Conservation (phyloP, 1,284 basidiomycete species). For the Trametes versicolor region DNA sequence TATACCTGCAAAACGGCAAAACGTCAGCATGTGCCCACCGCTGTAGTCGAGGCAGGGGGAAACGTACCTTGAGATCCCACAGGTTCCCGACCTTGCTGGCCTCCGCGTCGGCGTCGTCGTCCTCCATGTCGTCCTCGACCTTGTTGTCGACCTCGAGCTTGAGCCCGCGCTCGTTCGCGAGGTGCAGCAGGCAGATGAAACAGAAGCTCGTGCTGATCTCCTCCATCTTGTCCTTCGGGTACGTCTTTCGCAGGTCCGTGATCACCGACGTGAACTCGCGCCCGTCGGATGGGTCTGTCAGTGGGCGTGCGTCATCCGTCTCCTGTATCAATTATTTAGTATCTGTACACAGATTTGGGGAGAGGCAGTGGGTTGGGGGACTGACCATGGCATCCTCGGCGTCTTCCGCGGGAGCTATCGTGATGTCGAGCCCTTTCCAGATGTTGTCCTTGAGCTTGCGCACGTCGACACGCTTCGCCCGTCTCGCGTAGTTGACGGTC, state of each 20-base stretch:
- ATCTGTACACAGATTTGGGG: neutral
- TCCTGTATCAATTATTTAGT: constrained; percentile 51
- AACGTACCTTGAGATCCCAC: constrained; percentile 77
- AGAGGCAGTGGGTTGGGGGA: constrained; percentile 5
- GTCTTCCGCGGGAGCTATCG: constrained; percentile 53
- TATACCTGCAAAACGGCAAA: constrained; percentile 59
- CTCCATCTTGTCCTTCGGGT: constrained; percentile 94
- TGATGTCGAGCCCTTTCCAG: constrained; percentile 90
- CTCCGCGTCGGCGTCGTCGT: constrained; percentile 26
- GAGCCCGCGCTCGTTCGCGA: constrained; percentile 95
- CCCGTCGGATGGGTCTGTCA: constrained; percentile 71
- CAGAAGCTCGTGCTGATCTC: constrained; percentile 99
- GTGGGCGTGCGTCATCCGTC: constrained; percentile 52
- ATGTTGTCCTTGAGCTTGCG: constrained; percentile 98
- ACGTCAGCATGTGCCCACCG: neutral
- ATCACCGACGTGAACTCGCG: constrained; percentile 89
- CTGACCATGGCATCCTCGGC: constrained; percentile 65
- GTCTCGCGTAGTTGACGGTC: constrained; percentile 94
- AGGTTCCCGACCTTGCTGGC: constrained; percentile 71
- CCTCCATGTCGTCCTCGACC: constrained; percentile 39
- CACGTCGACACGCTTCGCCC: constrained; percentile 97
- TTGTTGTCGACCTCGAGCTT: constrained; percentile 69
- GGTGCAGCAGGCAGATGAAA: constrained; percentile 96
- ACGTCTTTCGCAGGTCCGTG: constrained; percentile 80
- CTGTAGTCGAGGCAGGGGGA: too few species aligned